phyloP scores from a whole-genome alignment of 257 asterid species.

The Craterostigma plantagineum region DNA sequence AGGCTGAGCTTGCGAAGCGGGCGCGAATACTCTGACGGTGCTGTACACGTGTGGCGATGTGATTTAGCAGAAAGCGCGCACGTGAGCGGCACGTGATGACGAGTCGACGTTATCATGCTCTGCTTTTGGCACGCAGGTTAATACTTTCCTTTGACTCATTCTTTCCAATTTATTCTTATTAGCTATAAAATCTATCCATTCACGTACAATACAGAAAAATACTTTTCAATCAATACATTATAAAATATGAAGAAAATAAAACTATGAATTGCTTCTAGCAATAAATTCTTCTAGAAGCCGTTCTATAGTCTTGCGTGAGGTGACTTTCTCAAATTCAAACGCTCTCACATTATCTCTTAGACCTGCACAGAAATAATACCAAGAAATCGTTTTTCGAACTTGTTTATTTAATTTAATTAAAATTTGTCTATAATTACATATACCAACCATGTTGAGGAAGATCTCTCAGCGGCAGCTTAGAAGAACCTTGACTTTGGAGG shows the following conservation, averaged over 20 bases:
- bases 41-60: too few relatives aligned
- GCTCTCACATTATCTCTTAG: constrained; percentile 35
- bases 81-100: too few relatives aligned
- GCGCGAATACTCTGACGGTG: too few relatives aligned
- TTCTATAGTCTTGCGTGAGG: constrained; percentile 46
- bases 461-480: constrained; percentile 37
- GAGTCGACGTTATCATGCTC: too few relatives aligned
- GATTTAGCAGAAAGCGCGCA: too few relatives aligned
- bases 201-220: too few relatives aligned
- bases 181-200: too few relatives aligned
- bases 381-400: not conserved
- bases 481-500: constrained; percentile 17
- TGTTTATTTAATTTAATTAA: constrained; percentile 1
- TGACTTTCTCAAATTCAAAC: constrained; percentile 38
- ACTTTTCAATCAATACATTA: not conserved
- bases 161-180: too few relatives aligned
- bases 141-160: too few relatives aligned
- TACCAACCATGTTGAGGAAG: constrained; percentile 28
- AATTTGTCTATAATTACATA: too few relatives aligned
- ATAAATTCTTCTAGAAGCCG: constrained; percentile 32
- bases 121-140: too few relatives aligned
- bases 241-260: not conserved
- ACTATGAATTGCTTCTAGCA: not conserved
- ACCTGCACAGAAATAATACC: constrained; percentile 26
- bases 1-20: not conserved